Conservation (phyloP, 305 asterid genomes). For the Petunia hybrid region DNA sequence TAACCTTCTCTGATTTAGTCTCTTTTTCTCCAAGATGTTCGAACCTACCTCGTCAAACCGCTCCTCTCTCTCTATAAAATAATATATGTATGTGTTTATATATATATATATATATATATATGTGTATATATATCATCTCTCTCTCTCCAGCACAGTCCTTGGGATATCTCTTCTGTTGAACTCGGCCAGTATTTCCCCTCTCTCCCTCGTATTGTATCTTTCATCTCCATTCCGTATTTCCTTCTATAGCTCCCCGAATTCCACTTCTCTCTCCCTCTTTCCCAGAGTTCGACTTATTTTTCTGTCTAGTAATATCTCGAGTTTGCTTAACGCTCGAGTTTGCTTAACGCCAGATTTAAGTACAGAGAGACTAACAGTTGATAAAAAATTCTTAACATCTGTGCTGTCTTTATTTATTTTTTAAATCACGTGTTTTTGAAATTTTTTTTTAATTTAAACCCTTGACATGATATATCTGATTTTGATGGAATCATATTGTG, state of each 20-base stretch:
- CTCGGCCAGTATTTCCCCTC: neutral
- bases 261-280: neutral
- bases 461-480: neutral
- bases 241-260: neutral
- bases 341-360: neutral
- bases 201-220: neutral
- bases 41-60: conserved; percentile 19
- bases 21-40: neutral
- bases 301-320: neutral
- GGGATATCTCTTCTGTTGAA: neutral
- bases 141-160: conserved; percentile 14
- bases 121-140: neutral
- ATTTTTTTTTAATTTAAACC: neutral
- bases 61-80: neutral
- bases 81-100: no score
- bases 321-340: conserved; percentile 6
- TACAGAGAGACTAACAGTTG: conserved; percentile 4
- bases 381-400: neutral
- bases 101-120: no score
- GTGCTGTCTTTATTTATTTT: neutral
- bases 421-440: conserved; percentile 1
- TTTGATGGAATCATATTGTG: conserved; percentile 4
- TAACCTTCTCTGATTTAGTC: neutral
- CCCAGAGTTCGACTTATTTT: neutral
- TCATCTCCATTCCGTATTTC: neutral